Evolutionary conservation across 352 stramenopile species (phyloP), one percentile per base, ranked within the genome.

Genomic region (Thraustochytrium striatum): DNA sequence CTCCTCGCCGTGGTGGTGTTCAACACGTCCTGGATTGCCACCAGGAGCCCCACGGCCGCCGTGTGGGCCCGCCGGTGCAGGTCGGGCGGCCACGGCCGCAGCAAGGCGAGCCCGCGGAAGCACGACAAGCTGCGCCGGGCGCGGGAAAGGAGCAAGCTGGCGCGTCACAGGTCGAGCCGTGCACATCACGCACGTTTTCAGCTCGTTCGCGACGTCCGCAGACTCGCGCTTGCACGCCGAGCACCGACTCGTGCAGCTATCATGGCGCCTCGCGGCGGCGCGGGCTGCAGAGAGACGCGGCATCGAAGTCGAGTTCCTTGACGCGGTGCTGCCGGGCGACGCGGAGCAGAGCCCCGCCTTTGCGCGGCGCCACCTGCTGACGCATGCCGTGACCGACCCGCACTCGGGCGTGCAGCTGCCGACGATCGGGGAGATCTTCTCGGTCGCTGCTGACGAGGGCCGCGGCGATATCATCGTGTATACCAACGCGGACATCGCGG

Each of bases 401-500:
- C 52, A 57, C 32, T 72, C 72, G 55, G 3, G 35, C 13, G 50
- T 52, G 35, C 70, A 39, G 28, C 72, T 81, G 2, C 59, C 69
- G 30, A 58, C 62, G 16, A 25, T 61, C 19, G 73, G 73, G 21
- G 59, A 72, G 33, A 81, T 72, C 28, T 62, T 73, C 62, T 28
- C n/a, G 38, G 41, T 41, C 50, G 43, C 28, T 9, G 25, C 13
- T 9, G 36, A 59, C 3, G 33, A 50, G n/a, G 55, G 73, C 1
- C 7, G 3, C 33, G 73, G 68, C 28, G 25, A 58, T 1, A 55
- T 61, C 25, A 11, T 82, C 0, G 44, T 79, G 8, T 82, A 82
- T 53, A 79, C 78, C 28, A 82, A 82, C 57, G 61, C 62, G 2
- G 78, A 82, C 69, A 82, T 82, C 30, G 78, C 53, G 3, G 65